These are phyloP conservation scores for Phytophthora agathidicida DNA, from an alignment of 352 stramenopile genomes.

Conservation along the genomic window DNA sequence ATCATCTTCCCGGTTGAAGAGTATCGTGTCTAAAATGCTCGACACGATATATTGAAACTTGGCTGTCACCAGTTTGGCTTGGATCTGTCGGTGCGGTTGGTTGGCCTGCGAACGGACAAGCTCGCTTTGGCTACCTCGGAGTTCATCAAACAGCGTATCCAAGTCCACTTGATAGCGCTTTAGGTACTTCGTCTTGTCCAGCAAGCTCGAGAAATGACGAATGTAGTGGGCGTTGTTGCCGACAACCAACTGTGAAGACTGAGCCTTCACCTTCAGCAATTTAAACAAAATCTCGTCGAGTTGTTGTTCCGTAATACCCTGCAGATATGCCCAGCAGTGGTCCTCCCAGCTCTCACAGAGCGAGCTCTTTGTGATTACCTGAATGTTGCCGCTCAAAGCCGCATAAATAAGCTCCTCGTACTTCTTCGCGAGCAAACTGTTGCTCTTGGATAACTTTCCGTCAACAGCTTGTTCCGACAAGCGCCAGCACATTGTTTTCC, in stretches of 20 bases:
- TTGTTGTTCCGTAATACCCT: conserved; percentile 71
- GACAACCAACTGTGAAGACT: conserved; percentile 76
- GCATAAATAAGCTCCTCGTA: conserved; percentile 87
- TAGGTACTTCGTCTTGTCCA: conserved; percentile 80
- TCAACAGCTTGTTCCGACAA: conserved; percentile 59
- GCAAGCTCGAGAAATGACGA: conserved; percentile 51
- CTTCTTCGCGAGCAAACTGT: conserved; percentile 62
- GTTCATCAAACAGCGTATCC: conserved; percentile 79
- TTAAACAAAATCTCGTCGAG: conserved; percentile 76
- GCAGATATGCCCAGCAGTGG: conserved; percentile 83
- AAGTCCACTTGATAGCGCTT: conserved; percentile 75
- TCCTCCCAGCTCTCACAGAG: conserved; percentile 87
- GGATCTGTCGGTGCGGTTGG: conserved; percentile 75
- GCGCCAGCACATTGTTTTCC: conserved; percentile 89
- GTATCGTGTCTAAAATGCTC: conserved; percentile 59
- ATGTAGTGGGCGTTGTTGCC: conserved; percentile 71
- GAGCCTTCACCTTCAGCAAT: conserved; percentile 74
- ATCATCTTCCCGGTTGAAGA: conserved; percentile 51
- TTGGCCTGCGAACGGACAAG: conserved; percentile 72
- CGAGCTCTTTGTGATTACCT: conserved; percentile 64
- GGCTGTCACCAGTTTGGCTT: conserved; percentile 79
- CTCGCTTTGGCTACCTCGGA: conserved; percentile 66
- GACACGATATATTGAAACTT: conserved; percentile 83
- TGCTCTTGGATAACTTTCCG: conserved; percentile 65
- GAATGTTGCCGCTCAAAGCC: conserved; percentile 75